Percentiles rank a stretch among this genome's conserved stretches.
Conservation (phyloP, 2,329 filamentous ascomycete species). For the Penicillium janthinellum region DNA sequence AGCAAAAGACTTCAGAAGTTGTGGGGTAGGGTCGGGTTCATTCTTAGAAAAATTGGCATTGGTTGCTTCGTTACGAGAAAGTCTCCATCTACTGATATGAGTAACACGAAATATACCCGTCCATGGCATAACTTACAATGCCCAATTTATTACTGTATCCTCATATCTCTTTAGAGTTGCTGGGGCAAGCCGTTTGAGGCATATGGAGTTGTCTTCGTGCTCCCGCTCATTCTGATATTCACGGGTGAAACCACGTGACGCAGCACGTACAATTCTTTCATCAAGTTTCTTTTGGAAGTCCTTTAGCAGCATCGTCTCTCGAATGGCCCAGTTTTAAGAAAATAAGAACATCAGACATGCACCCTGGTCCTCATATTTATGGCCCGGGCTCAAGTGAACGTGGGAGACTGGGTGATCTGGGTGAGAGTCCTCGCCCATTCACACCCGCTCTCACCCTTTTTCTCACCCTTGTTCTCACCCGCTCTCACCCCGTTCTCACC, state of each 20-base stretch:
- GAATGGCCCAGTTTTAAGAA: too few relatives aligned
- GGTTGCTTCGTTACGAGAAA: conserved; percentile 7
- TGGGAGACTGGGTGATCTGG: too few relatives aligned
- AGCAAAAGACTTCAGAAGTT: conserved; percentile 20
- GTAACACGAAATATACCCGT: background rate
- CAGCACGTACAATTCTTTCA: conserved; percentile 11
- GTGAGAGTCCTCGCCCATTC: too few relatives aligned
- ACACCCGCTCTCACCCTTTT: too few relatives aligned
- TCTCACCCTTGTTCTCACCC: too few relatives aligned
- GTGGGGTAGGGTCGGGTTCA: conserved; percentile 4
- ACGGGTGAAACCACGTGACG: conserved; percentile 13
- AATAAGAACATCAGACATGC: too few relatives aligned
- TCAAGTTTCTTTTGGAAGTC: conserved; percentile 3
- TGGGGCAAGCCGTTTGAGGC: conserved; percentile 5
- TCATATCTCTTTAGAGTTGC: conserved; percentile 5
- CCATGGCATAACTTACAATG: background rate
- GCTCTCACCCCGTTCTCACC: too few relatives aligned
- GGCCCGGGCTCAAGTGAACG: too few relatives aligned
- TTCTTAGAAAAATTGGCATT: conserved; percentile 10
- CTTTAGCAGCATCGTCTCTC: too few relatives aligned
- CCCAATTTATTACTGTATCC: conserved; percentile 6
- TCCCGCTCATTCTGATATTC: conserved; percentile 13
- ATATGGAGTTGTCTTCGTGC: conserved; percentile 12
- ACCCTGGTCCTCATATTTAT: too few relatives aligned
- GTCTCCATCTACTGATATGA: conserved; percentile 9